These are phyloP conservation scores for Arthrocladium fulminans DNA, from an alignment of 2,329 filamentous ascomycete genomes.

Conservation along the genomic window DNA sequence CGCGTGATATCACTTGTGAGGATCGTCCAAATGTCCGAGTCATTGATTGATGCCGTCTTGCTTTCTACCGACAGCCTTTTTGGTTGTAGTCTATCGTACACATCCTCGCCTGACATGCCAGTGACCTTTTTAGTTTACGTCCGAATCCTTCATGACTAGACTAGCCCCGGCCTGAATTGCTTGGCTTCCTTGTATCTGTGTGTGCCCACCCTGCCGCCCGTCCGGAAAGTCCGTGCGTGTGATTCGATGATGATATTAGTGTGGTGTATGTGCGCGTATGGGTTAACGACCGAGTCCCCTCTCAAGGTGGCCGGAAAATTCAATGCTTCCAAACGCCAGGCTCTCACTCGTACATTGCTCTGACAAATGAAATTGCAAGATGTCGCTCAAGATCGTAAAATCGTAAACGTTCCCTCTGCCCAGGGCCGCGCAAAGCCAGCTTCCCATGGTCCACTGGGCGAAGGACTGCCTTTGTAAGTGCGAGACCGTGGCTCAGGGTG, in stretches of 20 bases:
- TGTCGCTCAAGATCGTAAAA: constrained; percentile 9
- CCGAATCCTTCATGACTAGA: no score
- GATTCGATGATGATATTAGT: constrained; percentile 4
- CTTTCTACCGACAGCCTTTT: neutral
- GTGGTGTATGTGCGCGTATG: neutral
- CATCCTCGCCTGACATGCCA: neutral
- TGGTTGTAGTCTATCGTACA: neutral
- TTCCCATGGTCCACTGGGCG: neutral
- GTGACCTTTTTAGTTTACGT: neutral
- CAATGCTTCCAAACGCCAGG: constrained; percentile 9
- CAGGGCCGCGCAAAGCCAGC: neutral
- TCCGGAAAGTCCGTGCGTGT: neutral
- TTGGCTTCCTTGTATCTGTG: neutral
- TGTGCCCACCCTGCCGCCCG: neutral
- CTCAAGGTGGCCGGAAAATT: neutral
- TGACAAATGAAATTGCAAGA: constrained; percentile 7
- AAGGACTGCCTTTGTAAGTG: neutral
- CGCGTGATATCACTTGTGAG: neutral
- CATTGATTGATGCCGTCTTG: neutral
- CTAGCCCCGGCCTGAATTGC: neutral
- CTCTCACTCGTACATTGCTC: constrained; percentile 9
- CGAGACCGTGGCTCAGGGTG: neutral
- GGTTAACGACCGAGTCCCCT: neutral
- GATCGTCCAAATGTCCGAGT: neutral
- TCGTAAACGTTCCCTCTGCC: constrained; percentile 1